Percentiles rank a stretch among this genome's conserved stretches.
Conservation (phyloP, 306 rosid species). For the Ziziphus jujuba region DNA sequence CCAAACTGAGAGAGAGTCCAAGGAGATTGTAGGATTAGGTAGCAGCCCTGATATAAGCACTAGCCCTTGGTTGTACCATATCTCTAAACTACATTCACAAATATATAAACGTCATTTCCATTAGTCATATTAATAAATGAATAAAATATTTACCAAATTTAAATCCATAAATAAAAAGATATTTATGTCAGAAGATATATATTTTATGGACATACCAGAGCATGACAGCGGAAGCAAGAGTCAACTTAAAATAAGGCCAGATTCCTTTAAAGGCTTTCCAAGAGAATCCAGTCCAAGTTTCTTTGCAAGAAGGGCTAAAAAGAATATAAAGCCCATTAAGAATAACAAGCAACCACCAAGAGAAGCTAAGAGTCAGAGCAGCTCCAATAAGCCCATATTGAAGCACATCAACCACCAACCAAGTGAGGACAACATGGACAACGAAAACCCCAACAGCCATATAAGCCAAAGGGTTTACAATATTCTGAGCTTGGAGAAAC, state of each 20-base stretch:
- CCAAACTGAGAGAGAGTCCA: conserved; percentile 64
- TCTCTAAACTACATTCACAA: conserved; percentile 72
- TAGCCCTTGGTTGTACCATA: conserved; percentile 76
- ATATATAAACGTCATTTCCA: too few relatives aligned
- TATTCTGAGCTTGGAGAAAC: conserved; percentile 79
- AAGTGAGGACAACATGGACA: conserved; percentile 48
- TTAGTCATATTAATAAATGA: not conserved
- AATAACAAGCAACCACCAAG: conserved; percentile 71
- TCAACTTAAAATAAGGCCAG: conserved; percentile 79
- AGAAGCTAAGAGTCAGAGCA: conserved; percentile 59
- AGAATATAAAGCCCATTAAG: conserved; percentile 46
- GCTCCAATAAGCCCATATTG: conserved; percentile 57
- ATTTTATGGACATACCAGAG: conserved; percentile 64
- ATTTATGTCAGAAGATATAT: too few relatives aligned
- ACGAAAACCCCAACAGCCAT: conserved; percentile 62
- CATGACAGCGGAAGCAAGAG: conserved; percentile 70
- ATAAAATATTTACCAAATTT: not conserved
- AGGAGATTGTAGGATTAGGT: conserved; percentile 49
- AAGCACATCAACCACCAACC: conserved; percentile 55
- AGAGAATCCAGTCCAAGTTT: conserved; percentile 77
- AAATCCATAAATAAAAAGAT: not conserved
- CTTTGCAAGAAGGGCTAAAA: conserved; percentile 59
- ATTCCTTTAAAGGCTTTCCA: conserved; percentile 49
- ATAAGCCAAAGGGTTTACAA: conserved; percentile 71
- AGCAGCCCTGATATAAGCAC: conserved; percentile 76